Evolutionary conservation across 148 eudicot species (phyloP).

Genomic region (Amaranthus cruentus): DNA sequence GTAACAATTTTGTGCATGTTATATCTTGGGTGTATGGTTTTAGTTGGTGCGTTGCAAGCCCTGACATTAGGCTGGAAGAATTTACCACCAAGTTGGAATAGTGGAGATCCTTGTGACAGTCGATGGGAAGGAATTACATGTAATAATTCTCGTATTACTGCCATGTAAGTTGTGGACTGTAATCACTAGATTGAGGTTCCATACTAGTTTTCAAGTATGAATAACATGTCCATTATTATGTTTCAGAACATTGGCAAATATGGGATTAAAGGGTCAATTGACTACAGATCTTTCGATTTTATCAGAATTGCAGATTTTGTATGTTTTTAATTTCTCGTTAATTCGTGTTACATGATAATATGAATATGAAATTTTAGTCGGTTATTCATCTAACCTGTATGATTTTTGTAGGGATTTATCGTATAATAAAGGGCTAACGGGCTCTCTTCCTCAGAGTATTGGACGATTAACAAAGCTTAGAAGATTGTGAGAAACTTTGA

Average conservation of each 20-base stretch:
- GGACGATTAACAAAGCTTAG: slow-evolving; percentile 52
- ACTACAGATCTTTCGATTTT: slow-evolving; percentile 50
- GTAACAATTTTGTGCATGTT: not conserved
- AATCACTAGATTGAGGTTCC: not conserved
- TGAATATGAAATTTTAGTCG: not conserved
- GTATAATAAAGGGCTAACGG: slow-evolving; percentile 63
- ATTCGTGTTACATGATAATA: not conserved
- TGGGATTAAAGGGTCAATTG: slow-evolving; percentile 45
- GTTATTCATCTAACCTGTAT: not conserved
- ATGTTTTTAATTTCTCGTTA: slow-evolving; percentile 30
- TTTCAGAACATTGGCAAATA: slow-evolving; percentile 61
- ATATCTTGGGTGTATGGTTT: slow-evolving; percentile 16
- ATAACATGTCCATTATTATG: slow-evolving; percentile 7
- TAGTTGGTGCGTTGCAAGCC: slow-evolving; percentile 55
- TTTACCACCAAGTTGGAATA: slow-evolving; percentile 63
- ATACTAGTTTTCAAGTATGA: not conserved
- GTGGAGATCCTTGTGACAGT: slow-evolving; percentile 64
- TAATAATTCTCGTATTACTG: slow-evolving; percentile 45
- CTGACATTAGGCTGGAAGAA: slow-evolving; percentile 52
- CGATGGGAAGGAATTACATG: slow-evolving; percentile 77
- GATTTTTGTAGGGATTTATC: slow-evolving; percentile 70
- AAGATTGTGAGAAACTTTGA: slow-evolving; percentile 46
- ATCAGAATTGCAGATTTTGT: slow-evolving; percentile 57
- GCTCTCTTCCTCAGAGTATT: slow-evolving; percentile 59
- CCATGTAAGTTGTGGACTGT: slow-evolving; percentile 43